A percentile compares a stretch with the other conserved stretches of the same genome.
Conservation (phyloP, 495 filamentous ascomycete genomes). For the Penicillium goetzii region DNA sequence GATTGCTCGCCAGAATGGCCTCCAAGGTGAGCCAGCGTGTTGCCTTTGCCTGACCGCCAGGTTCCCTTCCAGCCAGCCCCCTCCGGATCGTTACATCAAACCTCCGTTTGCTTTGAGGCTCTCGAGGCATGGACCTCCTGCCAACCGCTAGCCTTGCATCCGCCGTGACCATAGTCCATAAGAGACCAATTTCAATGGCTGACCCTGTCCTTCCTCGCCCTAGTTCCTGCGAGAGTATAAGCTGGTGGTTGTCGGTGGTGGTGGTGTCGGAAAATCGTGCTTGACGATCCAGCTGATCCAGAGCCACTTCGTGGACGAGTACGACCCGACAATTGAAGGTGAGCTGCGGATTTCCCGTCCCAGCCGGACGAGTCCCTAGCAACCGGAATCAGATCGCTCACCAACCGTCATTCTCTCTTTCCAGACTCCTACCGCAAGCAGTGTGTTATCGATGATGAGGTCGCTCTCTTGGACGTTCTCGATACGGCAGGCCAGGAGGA, state of each 20-base stretch:
- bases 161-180: not conserved
- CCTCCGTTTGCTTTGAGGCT: not conserved
- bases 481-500: slow-evolving; percentile 99
- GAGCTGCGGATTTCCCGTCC: slow-evolving; percentile 31
- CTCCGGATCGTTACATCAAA: slow-evolving; percentile 5
- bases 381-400: slow-evolving; percentile 28
- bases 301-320: slow-evolving; percentile 98
- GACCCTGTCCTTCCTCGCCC: slow-evolving; percentile 9
- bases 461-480: slow-evolving; percentile 94
- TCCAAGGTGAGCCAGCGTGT: slow-evolving; percentile 32
- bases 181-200: slow-evolving; percentile 20
- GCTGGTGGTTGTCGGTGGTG: slow-evolving; percentile 95
- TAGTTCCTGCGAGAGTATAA: slow-evolving; percentile 99
- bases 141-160: not conserved
- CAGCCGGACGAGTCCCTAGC: slow-evolving; percentile 1
- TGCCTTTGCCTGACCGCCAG: slow-evolving; percentile 13
- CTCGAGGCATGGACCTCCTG: not conserved
- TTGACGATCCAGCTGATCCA: slow-evolving; percentile 99
- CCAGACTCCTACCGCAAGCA: slow-evolving; percentile 99
- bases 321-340: slow-evolving; percentile 99
- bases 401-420: slow-evolving; percentile 14
- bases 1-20: slow-evolving; percentile 29
- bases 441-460: slow-evolving; percentile 97
- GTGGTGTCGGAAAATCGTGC: slow-evolving; percentile 98
- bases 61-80: not conserved